Evolutionary conservation across 257 asterid species (phyloP), one percentile per base, ranked within the genome.

Genomic region (Paraleonurus japonicus): DNA sequence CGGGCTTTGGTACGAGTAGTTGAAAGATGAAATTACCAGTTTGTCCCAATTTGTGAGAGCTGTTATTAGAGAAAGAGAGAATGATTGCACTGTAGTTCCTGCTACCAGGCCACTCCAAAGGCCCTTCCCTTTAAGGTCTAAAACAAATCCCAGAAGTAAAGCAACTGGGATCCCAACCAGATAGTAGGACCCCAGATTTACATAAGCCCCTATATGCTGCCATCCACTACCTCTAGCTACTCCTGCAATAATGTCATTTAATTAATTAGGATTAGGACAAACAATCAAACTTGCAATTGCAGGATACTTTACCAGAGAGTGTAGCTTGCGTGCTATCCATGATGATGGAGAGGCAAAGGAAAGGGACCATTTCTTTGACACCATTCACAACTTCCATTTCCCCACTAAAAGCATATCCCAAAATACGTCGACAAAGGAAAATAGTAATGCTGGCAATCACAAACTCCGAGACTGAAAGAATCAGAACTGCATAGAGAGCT

Each of bases 211-310:
- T 6, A 93, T 51, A 16, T 86, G 93, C 78, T 93, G 95, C 95
- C 95, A 93, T 51, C 98, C 98, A 5, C 90, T 78, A 17, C 95
- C 97, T 82, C 96, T 84, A 6, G 96, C 96, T 13, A 89, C 93
- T 26, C 98, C 97, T 86, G 85, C 10, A 8, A 64, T n/a, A 4
- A 13, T 9, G 27, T 62, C 1, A 7, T 57, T 1, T 33, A n/a
- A n/a, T n/a, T n/a, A n/a, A n/a, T n/a, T n/a, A n/a, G n/a, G n/a
- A n/a, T n/a, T n/a, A n/a, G 6, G 7, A 57, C 0, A 12, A 15
- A 50, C 51, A 19, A 16, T 50, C 24, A 50, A 43, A 43, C 2
- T 43, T n/a, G n/a, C n/a, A n/a, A n/a, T n/a, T n/a, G n/a, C n/a
- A 43, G 37, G 16, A 4, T 41, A 8, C 4, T 11, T 72, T 37